Conservation (phyloP, 1,139 yeast genomes). For the Candida tropicalis region DNA sequence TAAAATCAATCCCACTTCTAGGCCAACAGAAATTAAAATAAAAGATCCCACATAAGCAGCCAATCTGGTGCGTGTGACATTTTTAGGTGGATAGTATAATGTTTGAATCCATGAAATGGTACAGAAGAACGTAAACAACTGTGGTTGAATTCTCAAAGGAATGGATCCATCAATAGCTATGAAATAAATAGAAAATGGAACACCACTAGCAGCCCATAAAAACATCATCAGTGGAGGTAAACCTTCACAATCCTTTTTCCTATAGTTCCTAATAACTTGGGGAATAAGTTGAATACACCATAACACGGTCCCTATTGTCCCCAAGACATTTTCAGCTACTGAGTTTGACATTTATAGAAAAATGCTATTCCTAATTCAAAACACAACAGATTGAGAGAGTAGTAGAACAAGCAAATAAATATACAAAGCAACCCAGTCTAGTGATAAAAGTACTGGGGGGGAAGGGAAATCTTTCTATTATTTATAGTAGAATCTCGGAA, state of each 20-base stretch:
- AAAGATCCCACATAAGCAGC: slow-evolving; percentile 36
- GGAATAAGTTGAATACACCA: slow-evolving; percentile 94
- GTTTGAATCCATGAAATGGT: slow-evolving; percentile 70
- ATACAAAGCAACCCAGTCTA: neutral
- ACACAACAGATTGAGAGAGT: neutral
- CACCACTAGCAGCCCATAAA: slow-evolving; percentile 80
- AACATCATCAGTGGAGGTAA: slow-evolving; percentile 83
- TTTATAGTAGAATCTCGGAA: neutral
- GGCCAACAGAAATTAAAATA: slow-evolving; percentile 52
- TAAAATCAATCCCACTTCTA: slow-evolving; percentile 70
- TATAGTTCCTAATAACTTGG: slow-evolving; percentile 74
- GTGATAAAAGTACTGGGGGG: neutral
- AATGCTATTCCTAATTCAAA: neutral
- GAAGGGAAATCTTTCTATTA: neutral
- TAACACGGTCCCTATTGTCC: slow-evolving; percentile 84
- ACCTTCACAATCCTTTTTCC: slow-evolving; percentile 80
- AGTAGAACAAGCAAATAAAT: no score
- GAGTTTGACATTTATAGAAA: slow-evolving; percentile 21
- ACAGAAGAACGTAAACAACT: slow-evolving; percentile 75
- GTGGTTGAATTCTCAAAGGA: slow-evolving; percentile 85
- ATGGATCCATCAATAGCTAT: slow-evolving; percentile 70
- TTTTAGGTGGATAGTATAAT: slow-evolving; percentile 77
- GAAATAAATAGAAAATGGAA: slow-evolving; percentile 84
- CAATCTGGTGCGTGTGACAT: slow-evolving; percentile 41
- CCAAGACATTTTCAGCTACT: slow-evolving; percentile 74